Conservation (phyloP, 2,329 filamentous ascomycete genomes). For the Diaporthe aspalathi region DNA sequence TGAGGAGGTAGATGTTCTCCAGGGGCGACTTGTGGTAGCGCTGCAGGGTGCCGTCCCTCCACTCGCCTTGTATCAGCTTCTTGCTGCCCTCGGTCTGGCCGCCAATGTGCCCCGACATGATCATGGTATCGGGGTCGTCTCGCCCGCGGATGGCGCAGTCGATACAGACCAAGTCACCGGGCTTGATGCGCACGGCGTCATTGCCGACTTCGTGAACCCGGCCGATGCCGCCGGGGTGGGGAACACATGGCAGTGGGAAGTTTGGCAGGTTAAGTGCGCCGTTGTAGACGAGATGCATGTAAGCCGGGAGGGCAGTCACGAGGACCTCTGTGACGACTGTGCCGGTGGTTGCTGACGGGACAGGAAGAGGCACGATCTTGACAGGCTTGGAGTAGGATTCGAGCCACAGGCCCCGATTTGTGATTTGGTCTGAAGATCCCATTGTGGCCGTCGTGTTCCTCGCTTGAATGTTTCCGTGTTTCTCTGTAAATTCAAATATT, state of each 20-base stretch:
- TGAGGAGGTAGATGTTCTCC: constrained; percentile 43
- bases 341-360: constrained; percentile 1
- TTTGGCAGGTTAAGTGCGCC: constrained; percentile 4
- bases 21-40: constrained; percentile 37
- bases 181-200: neutral
- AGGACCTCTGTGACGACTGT: neutral
- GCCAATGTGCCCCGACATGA: neutral
- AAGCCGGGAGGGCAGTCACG: neutral
- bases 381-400: constrained; percentile 2
- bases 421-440: neutral
- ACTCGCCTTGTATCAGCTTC: constrained; percentile 24
- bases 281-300: neutral
- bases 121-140: neutral
- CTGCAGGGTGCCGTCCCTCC: constrained; percentile 19
- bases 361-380: neutral
- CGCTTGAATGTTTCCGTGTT: neutral
- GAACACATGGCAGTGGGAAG: neutral
- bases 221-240: neutral
- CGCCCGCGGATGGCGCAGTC: neutral
- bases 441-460: neutral
- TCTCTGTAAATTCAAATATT: too few relatives aligned
- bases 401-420: constrained; percentile 8
- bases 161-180: neutral
- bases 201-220: neutral
- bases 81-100: neutral